phyloP scores from a whole-genome alignment of 805 yeast species.

The Candida ulmi region DNA sequence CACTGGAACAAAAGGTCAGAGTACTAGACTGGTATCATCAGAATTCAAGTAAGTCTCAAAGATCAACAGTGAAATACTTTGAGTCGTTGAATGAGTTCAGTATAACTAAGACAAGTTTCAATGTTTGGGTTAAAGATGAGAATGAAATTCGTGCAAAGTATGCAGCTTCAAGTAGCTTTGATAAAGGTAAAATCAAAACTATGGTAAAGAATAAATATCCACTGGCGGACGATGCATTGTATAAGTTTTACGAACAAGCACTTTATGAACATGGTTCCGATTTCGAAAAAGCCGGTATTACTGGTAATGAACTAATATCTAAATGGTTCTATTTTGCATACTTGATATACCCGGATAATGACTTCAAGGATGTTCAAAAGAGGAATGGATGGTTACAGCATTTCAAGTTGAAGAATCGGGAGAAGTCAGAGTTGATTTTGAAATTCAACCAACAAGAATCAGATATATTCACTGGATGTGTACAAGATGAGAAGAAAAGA shows the following conservation, averaged over 20 bases:
- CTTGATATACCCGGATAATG: slow-evolving; percentile 7
- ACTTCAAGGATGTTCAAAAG: slow-evolving; percentile 7
- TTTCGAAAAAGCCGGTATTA: slow-evolving; percentile 4
- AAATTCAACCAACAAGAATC: slow-evolving; percentile 18
- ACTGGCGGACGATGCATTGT: slow-evolving; percentile 31
- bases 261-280: slow-evolving; percentile 22
- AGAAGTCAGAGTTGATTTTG: slow-evolving; percentile 24
- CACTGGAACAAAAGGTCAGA: slow-evolving; percentile 30
- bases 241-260: slow-evolving; percentile 30
- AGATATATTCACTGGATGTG: slow-evolving; percentile 9
- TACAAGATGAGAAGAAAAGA: slow-evolving; percentile 21
- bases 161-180: slow-evolving; percentile 1
- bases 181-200: slow-evolving; percentile 19
- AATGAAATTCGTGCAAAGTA: slow-evolving; percentile 14
- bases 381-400: slow-evolving; percentile 38
- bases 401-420: slow-evolving; percentile 28
- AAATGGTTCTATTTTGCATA: slow-evolving; percentile 24
- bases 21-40: slow-evolving; percentile 31
- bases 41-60: slow-evolving; percentile 28
- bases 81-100: slow-evolving; percentile 24
- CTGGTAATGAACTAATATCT: slow-evolving; percentile 26
- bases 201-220: slow-evolving; percentile 26
- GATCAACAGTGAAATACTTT: slow-evolving; percentile 30
- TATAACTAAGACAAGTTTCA: slow-evolving; percentile 32
- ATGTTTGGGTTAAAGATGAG: slow-evolving; percentile 35